Evolutionary conservation across 345 rosid genomes (phyloP).

Genomic region (Eucalyptus polyanthemos): DNA sequence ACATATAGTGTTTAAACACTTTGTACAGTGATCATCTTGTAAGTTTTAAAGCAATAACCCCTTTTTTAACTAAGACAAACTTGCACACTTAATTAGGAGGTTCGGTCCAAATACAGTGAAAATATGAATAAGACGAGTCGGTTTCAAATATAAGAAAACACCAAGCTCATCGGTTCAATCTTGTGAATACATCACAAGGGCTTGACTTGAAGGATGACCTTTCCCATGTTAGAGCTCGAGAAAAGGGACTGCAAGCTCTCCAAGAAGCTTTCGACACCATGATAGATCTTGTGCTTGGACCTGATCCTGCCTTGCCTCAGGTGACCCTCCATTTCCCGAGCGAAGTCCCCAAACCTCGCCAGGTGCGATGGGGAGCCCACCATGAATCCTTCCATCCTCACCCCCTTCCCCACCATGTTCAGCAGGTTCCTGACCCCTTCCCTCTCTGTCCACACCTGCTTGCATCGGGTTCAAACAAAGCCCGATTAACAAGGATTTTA

Average conservation of each 20-base stretch:
- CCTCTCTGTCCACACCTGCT: conserved; percentile 28
- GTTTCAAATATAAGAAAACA: neutral
- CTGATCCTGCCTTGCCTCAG: conserved; percentile 12
- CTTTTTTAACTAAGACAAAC: neutral
- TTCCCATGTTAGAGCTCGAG: conserved; percentile 23
- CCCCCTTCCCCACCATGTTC: conserved; percentile 32
- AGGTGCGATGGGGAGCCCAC: conserved; percentile 1
- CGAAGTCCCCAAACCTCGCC: conserved; percentile 12
- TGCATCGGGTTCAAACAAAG: neutral
- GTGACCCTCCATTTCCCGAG: conserved; percentile 13
- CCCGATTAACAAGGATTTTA: neutral
- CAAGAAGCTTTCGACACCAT: conserved; percentile 24
- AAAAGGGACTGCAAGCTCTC: conserved; percentile 27
- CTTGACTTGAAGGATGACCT: conserved; percentile 22
- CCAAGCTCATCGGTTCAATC: neutral
- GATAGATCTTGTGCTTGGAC: conserved; percentile 7
- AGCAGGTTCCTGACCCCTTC: conserved; percentile 30
- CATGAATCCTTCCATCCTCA: conserved; percentile 33
- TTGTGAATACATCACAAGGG: neutral
- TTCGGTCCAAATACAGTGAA: neutral
- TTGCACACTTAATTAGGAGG: neutral
- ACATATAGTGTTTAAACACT: neutral
- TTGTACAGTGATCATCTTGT: neutral
- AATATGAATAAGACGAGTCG: neutral
- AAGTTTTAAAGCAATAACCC: neutral